Evolutionary conservation across 208 protist genomes (phyloP).

Genomic region (Trypanosoma melophagium): DNA sequence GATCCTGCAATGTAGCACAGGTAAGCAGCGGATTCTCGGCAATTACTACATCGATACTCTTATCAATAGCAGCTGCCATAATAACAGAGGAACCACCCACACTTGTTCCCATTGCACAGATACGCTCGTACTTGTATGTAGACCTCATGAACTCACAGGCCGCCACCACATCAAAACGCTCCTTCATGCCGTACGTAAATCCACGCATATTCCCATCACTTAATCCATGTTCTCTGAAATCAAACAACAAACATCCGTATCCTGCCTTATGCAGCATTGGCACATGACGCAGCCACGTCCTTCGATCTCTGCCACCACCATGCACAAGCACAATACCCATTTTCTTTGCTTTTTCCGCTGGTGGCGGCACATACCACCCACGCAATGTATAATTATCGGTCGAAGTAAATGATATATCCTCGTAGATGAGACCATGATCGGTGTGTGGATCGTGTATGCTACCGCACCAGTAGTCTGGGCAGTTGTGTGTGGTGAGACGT

Average conservation of each 20-base stretch:
- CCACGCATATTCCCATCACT: constrained; percentile 83
- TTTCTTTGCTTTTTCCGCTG: constrained; percentile 9
- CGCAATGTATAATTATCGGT: constrained; percentile 70
- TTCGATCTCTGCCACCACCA: constrained; percentile 87
- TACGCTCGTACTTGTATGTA: constrained; percentile 57
- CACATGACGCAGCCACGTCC: constrained; percentile 88
- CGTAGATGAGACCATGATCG: constrained; percentile 76
- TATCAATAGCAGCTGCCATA: constrained; percentile 88
- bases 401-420: constrained; percentile 76
- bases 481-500: constrained; percentile 49
- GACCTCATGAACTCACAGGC: constrained; percentile 75
- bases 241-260: constrained; percentile 88
- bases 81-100: constrained; percentile 87
- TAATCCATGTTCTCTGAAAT: constrained; percentile 87
- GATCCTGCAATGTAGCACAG: constrained; percentile 74
- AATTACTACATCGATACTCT: constrained; percentile 83
- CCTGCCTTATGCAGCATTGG: constrained; percentile 83
- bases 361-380: constrained; percentile 85
- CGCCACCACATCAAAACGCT: constrained; percentile 85
- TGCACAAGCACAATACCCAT: constrained; percentile 90
- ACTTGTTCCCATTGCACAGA: constrained; percentile 89
- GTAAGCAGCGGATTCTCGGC: constrained; percentile 90
- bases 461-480: constrained; percentile 90
- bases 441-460: constrained; percentile 81
- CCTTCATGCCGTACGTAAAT: constrained; percentile 88